Percentiles rank a stretch among this genome's conserved stretches.
Evolutionary conservation across 108 stramenopile genomes (phyloP).

Genomic region (Aurantiochytrium sp.): DNA sequence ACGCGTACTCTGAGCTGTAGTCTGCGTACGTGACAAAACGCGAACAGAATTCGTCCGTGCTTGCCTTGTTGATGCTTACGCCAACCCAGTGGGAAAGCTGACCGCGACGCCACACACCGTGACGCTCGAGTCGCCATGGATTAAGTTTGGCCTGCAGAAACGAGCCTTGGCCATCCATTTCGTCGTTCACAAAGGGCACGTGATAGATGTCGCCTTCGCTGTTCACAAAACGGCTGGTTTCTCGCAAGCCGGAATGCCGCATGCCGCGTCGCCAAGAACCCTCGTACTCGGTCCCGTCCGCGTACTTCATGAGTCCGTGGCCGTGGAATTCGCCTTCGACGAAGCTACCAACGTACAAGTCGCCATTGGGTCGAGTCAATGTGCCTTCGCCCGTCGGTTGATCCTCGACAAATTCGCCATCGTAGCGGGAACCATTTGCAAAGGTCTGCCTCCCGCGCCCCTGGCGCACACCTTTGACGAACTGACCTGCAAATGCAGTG

Average conservation of each 20-base stretch:
- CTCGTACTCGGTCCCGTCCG: neutral
- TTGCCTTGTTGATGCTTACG: neutral
- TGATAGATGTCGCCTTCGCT: neutral
- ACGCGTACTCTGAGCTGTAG: neutral
- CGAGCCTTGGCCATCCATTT: neutral
- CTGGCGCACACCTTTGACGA: neutral
- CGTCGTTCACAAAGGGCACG: neutral
- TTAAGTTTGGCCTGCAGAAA: neutral
- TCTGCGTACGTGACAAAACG: neutral
- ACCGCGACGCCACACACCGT: neutral
- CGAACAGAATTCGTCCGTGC: neutral
- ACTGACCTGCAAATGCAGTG: neutral
- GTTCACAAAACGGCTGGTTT: neutral
- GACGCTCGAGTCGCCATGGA: neutral
- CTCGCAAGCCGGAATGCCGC: neutral
- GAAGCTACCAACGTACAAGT: neutral
- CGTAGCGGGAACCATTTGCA: neutral
- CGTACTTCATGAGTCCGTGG: neutral
- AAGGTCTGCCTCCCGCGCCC: neutral
- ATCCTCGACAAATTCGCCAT: neutral
- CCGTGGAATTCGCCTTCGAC: neutral
- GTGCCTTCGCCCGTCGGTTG: neutral
- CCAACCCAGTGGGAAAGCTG: neutral
- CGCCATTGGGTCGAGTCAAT: neutral
- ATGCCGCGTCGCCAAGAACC: neutral